Evolutionary conservation across 352 stramenopile species (phyloP), one percentile per base, ranked within the genome.

Genomic region (Phytophthora boehmeriae): DNA sequence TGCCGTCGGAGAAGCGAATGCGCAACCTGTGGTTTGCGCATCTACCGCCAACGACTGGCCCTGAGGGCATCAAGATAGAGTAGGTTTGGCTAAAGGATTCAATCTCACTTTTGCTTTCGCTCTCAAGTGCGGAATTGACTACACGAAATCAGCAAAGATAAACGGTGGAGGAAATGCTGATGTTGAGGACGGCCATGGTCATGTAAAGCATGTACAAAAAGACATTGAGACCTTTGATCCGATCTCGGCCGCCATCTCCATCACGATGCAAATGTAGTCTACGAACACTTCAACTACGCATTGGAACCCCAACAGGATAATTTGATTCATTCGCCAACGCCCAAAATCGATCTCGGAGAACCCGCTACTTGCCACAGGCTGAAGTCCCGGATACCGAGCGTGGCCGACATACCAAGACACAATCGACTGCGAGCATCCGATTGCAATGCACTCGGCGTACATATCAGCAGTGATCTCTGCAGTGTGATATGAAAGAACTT

Each of bases 391-490:
- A 50, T 75, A 75, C 39, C 69, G 63, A 16, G 45, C 35, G 25
- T 78, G 65, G 8, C 45, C 54, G 22, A 52, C 63, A 35, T 66
- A 78, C 27, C 73, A 78, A 14, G 65, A 66, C 5, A 72, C 41
- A 25, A 70, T 66, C 4, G 47, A 72, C 32, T 68, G 47, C 2
- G 71, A 76, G 42, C 71, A 79, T 0, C 59, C 71, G 34, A 79
- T 75, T 0, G 66, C 71, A 23, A 79, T 65, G 45, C 76, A 79
- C 50, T 79, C 71, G 39, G 71, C 62, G 36, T 71, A 72, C 66
- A 76, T 79, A 30, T 73, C 67, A 43, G 66, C 66, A 35, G 67
- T 66, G 4, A 44, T 38, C 49, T 79, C 71, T 17, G 66, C 63
- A n/a, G 68, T 63, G 19, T 76, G 64, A 16, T 72, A 52, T 4